Percentiles rank a stretch among this genome's conserved stretches.
Evolutionary conservation across 768 basidiomycete genomes (phyloP).

Genomic region (Gymnopilus dilepis): DNA sequence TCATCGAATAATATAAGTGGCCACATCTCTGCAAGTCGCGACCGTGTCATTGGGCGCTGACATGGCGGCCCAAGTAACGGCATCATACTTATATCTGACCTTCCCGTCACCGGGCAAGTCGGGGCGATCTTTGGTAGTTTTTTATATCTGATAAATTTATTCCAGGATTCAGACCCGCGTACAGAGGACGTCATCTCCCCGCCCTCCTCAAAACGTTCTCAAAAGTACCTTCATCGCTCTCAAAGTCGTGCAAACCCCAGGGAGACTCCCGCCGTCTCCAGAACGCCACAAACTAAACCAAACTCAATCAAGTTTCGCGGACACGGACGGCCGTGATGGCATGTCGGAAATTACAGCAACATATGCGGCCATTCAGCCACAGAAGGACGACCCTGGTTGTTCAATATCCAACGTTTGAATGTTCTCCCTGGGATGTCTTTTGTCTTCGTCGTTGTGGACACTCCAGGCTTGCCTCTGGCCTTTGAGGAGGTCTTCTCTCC

Average conservation of each 20-base stretch:
- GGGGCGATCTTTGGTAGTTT: background rate
- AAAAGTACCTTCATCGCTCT: no score
- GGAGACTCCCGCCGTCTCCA: no score
- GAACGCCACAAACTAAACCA: no score
- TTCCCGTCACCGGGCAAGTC: background rate
- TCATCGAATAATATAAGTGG: background rate
- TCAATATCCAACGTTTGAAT: background rate
- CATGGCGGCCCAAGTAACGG: background rate
- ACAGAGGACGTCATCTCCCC: no score
- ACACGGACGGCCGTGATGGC: no score
- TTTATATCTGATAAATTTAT: background rate
- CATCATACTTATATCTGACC: no score
- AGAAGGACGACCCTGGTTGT: background rate
- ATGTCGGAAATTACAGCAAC: no score
- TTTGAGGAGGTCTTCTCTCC: background rate
- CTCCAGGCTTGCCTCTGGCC: background rate
- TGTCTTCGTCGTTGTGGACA: background rate
- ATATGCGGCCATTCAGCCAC: background rate
- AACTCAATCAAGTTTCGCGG: no score
- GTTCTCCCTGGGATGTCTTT: background rate
- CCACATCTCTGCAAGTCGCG: background rate
- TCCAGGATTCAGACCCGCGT: no score
- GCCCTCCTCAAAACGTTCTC: no score
- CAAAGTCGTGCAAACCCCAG: no score
- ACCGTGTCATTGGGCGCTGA: background rate